Base-by-base conservation (phyloP, 2,329 filamentous ascomycete species). In the Exophiala sideris region DNA sequence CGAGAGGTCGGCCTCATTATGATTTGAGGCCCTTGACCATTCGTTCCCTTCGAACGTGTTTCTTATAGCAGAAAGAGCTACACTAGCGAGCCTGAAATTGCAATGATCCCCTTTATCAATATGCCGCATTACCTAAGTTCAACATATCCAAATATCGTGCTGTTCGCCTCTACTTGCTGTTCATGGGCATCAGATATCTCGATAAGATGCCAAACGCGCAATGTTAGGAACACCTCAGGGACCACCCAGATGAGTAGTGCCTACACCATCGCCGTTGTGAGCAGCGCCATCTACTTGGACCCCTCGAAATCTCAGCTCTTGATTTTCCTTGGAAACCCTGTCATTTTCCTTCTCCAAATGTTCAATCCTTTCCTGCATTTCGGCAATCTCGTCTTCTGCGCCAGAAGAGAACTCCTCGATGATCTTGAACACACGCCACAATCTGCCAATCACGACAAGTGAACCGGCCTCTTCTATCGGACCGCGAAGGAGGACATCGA, bases 381-480 rank as follows among this genome's bases (percentile, higher is more conserved):
- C 75, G 57, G 84, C 83, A 71, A 83, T 79, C 65, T 82, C 75
- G 68, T 87, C 84, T 34, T 80, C 71, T 1, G 83, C 83, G 7
- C 82, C 83, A 5, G 84, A 76, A 29, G 79, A 80, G 57, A 87
- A 74, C 68, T 88, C 85, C 64, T 88, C 83, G 5, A 86, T 80
- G 48, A 88, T 85, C 72, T 88, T 87, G 66, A 87, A 81, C 41
- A 88, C 77, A 12, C 86, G 78, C 81, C 84, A 87, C 3, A 88
- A 73, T 49, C 85, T 81, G 41, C 88, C 71, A 3, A 87, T 75
- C 24, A 88, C 76, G 45, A 88, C 78, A n/a, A 88, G 72, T 0
- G 82, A 86, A 1, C 67, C 66, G 44, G 86, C 81, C 64, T 87
- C 81, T 67, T 85, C 81, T 5, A 82, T 69, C 1, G 81, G 69